Evolutionary conservation across 1,284 basidiomycete species (phyloP).

Genomic region (Entoloma clypeatum): DNA sequence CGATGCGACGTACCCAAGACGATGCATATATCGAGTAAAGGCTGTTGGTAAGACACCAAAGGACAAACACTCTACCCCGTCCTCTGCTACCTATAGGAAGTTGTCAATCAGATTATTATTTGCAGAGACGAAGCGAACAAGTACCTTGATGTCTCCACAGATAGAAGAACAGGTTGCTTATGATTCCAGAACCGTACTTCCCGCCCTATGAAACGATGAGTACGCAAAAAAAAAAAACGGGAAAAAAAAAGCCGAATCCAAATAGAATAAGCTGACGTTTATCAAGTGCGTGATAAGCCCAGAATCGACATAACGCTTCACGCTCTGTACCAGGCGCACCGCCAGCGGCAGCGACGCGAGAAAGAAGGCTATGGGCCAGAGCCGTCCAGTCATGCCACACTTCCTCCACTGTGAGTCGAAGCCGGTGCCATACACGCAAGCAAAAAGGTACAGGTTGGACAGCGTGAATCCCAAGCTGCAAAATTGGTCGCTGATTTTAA

Average conservation of each 20-base stretch:
- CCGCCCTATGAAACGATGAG: conserved; percentile 56
- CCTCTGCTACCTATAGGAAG: conserved; percentile 24
- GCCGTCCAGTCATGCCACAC: conserved; percentile 37
- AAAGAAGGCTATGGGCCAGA: conserved; percentile 61
- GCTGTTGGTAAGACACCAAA: conserved; percentile 63
- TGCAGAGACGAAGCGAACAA: conserved; percentile 2
- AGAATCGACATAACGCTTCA: conserved; percentile 84
- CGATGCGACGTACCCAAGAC: conserved; percentile 59
- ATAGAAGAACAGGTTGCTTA: conserved; percentile 64
- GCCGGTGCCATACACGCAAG: conserved; percentile 62
- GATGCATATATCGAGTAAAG: conserved; percentile 70
- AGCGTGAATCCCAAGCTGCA: conserved; percentile 74
- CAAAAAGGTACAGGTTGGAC: conserved; percentile 69
- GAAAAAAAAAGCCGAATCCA: not conserved
- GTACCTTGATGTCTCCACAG: conserved; percentile 70
- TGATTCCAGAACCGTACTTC: conserved; percentile 71
- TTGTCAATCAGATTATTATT: too few species aligned
- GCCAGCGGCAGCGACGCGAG: conserved; percentile 61
- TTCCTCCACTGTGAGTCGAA: conserved; percentile 51
- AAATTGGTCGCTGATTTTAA: conserved; percentile 85
- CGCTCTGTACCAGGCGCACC: conserved; percentile 79
- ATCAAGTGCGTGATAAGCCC: conserved; percentile 74
- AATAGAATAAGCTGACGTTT: conserved; percentile 53
- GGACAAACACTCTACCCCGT: conserved; percentile 50
- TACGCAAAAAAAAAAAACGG: too few species aligned